Evolutionary conservation across 495 filamentous ascomycete genomes (phyloP).

Genomic region (Aspergillus steynii): DNA sequence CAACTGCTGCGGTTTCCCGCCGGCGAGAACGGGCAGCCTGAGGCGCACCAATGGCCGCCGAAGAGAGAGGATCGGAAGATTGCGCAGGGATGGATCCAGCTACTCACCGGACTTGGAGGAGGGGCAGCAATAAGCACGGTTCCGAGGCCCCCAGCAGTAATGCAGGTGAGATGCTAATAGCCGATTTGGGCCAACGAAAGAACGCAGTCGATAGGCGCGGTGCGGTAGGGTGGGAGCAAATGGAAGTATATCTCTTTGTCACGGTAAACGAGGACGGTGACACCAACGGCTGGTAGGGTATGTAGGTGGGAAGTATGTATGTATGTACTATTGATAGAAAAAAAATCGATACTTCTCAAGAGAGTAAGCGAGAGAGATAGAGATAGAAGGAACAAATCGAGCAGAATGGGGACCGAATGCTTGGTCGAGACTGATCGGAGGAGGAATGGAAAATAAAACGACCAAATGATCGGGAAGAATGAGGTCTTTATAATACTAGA

Average conservation of each 20-base stretch:
- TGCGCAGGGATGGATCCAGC: conserved; percentile 6
- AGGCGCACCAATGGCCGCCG: conserved; percentile 8
- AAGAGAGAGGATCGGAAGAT: conserved; percentile 10
- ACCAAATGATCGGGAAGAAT: conserved; percentile 16
- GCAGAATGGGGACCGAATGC: conserved; percentile 9
- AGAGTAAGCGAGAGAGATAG: neutral
- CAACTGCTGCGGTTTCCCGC: conserved; percentile 3
- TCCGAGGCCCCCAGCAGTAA: neutral
- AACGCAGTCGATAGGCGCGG: neutral
- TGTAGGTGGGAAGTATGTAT: too few relatives aligned
- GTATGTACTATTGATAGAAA: neutral
- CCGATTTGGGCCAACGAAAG: neutral
- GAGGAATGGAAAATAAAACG: conserved; percentile 14
- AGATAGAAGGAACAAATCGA: conserved; percentile 16
- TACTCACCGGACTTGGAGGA: conserved; percentile 16
- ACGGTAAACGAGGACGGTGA: conserved; percentile 19
- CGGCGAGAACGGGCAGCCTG: neutral
- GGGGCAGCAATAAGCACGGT: neutral
- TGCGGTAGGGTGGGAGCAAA: conserved; percentile 3
- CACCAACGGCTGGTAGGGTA: conserved; percentile 11
- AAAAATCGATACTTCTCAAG: neutral
- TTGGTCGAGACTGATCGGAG: conserved; percentile 8
- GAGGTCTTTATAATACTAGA: conserved; percentile 22
- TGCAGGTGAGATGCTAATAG: conserved; percentile 4
- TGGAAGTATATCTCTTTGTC: neutral